Conservation (phyloP, 2,329 filamentous ascomycete species). For the Colletotrichum sp. region DNA sequence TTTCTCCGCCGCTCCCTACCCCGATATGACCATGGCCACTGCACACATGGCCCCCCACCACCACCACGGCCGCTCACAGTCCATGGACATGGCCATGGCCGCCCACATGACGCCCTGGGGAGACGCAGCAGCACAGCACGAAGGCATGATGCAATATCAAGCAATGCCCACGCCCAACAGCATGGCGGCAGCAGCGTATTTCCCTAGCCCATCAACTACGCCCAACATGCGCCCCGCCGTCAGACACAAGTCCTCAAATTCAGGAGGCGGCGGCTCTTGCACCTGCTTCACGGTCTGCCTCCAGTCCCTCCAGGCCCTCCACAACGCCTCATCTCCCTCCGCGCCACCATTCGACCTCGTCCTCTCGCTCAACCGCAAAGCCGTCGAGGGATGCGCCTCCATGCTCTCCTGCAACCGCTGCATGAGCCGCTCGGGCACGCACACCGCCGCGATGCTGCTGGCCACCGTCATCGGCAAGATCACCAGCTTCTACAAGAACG, state of each 20-base stretch:
- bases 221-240: conserved; percentile 36
- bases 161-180: conserved; percentile 39
- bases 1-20: conserved; percentile 33
- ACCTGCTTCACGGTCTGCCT: conserved; percentile 52
- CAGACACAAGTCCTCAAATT: conserved; percentile 23
- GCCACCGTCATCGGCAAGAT: conserved; percentile 54
- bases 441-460: conserved; percentile 54
- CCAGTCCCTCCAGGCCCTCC: conserved; percentile 50
- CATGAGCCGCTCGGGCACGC: conserved; percentile 45
- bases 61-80: conserved; percentile 37
- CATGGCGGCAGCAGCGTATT: conserved; percentile 37
- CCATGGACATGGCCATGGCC: conserved; percentile 38
- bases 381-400: conserved; percentile 50
- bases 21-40: conserved; percentile 34
- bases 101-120: conserved; percentile 31
- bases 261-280: conserved; percentile 36
- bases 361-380: conserved; percentile 50
- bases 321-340: conserved; percentile 45
- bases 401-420: conserved; percentile 52
- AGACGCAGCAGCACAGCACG: conserved; percentile 29
- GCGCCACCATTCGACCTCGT: conserved; percentile 48
- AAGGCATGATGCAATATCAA: conserved; percentile 34
- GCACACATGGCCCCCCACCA: conserved; percentile 26
- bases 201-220: conserved; percentile 44
- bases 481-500: conserved; percentile 49